Evolutionary conservation across 495 filamentous ascomycete species (phyloP).

Genomic region (Pyronema omphalodes): DNA sequence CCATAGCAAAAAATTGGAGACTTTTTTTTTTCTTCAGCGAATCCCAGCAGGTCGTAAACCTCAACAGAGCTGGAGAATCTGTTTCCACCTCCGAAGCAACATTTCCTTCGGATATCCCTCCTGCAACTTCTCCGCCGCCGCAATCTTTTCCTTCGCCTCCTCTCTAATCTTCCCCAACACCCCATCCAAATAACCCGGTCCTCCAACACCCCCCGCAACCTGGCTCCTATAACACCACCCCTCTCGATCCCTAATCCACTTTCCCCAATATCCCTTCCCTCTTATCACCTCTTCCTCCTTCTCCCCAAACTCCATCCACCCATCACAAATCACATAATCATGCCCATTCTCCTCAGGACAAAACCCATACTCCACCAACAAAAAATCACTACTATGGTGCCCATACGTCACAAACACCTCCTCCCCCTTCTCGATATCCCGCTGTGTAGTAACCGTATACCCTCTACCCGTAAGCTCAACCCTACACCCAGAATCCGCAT

Average conservation of each 20-base stretch:
- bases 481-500: constrained; percentile 35
- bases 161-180: constrained; percentile 10
- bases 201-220: constrained; percentile 39
- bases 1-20: no score
- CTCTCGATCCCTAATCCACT: constrained; percentile 42
- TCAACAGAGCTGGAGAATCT: not conserved
- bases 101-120: constrained; percentile 9
- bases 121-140: constrained; percentile 3
- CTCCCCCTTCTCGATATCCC: constrained; percentile 39
- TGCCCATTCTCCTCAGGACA: constrained; percentile 46
- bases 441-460: constrained; percentile 32
- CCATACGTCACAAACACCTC: constrained; percentile 73
- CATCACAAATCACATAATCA: constrained; percentile 52
- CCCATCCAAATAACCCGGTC: constrained; percentile 9
- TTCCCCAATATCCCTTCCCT: constrained; percentile 44
- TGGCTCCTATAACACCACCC: constrained; percentile 55
- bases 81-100: constrained; percentile 10
- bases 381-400: constrained; percentile 58
- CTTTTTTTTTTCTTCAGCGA: no score
- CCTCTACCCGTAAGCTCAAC: constrained; percentile 36
- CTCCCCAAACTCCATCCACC: constrained; percentile 41
- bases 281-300: constrained; percentile 4
- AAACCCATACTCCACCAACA: constrained; percentile 72
- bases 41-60: no score
- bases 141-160: constrained; percentile 4